Conservation (phyloP, 1,284 basidiomycete genomes). For the Ustilago loliicola region DNA sequence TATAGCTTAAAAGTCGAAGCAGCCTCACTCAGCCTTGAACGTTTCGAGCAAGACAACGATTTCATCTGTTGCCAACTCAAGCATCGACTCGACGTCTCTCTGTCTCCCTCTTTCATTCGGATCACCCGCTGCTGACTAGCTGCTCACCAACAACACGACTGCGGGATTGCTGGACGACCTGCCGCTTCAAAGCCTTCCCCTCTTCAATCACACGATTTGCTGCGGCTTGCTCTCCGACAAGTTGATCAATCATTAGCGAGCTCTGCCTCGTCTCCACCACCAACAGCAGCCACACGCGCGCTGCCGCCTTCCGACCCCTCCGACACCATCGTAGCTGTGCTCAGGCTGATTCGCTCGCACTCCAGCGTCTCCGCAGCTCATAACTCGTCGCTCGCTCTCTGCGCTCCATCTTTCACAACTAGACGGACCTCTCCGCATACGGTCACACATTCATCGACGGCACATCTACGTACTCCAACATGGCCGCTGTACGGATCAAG, state of each 20-base stretch:
- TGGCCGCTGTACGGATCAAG: slow-evolving; percentile 43
- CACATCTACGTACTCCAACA: slow-evolving; percentile 1
- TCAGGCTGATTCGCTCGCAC: too few relatives aligned
- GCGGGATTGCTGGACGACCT: slow-evolving; percentile 29
- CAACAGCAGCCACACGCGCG: background rate
- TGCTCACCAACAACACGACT: background rate
- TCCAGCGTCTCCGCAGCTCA: background rate
- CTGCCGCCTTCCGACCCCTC: background rate
- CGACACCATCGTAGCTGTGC: background rate
- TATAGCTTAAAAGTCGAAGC: background rate
- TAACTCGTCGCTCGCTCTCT: background rate
- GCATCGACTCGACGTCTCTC: background rate
- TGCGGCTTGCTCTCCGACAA: background rate
- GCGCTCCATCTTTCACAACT: background rate
- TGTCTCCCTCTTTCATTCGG: background rate
- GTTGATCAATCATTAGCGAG: too few relatives aligned
- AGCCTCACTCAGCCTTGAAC: background rate
- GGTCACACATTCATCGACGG: background rate
- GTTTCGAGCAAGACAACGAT: background rate
- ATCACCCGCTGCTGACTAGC: slow-evolving; percentile 2
- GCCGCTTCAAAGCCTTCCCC: background rate
- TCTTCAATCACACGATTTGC: background rate
- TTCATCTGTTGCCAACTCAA: slow-evolving; percentile 4
- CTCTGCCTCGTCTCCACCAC: background rate
- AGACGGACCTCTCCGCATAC: too few relatives aligned